phyloP scores from a whole-genome alignment of 2,329 filamentous ascomycete species.

The Fusarium cyanostomum region DNA sequence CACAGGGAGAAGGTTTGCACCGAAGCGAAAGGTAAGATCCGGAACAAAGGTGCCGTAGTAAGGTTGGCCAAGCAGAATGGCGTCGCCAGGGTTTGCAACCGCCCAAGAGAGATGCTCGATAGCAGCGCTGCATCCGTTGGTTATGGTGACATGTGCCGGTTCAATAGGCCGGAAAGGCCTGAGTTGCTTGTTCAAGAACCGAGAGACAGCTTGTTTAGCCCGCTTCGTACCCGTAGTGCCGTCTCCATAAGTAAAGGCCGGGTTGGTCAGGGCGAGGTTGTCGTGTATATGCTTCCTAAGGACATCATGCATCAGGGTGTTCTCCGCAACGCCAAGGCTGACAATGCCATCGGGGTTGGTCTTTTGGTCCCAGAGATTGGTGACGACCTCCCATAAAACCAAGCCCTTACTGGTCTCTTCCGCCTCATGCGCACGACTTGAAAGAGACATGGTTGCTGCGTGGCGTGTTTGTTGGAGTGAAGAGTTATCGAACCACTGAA shows the following conservation, averaged over 20 bases:
- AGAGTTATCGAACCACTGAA: conserved; percentile 4
- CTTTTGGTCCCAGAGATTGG: conserved; percentile 54
- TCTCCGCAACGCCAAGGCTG: conserved; percentile 63
- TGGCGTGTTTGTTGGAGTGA: not conserved
- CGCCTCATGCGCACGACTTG: conserved; percentile 43
- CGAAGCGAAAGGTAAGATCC: conserved; percentile 56
- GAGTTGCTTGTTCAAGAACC: conserved; percentile 50
- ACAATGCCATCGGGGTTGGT: conserved; percentile 57
- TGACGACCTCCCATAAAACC: conserved; percentile 55
- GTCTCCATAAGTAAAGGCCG: conserved; percentile 54
- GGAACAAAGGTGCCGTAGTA: conserved; percentile 60
- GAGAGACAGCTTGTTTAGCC: conserved; percentile 45
- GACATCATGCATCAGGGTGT: conserved; percentile 59
- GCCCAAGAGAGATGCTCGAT: conserved; percentile 54
- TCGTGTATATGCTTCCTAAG: conserved; percentile 54
- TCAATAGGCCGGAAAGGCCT: conserved; percentile 42
- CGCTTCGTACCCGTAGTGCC: conserved; percentile 51
- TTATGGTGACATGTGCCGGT: conserved; percentile 48
- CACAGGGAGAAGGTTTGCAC: conserved; percentile 54
- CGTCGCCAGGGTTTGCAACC: conserved; percentile 52
- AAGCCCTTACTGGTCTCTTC: conserved; percentile 41
- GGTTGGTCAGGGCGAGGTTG: conserved; percentile 46
- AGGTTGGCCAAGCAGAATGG: conserved; percentile 53
- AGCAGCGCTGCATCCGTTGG: conserved; percentile 54
- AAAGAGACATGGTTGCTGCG: conserved; percentile 36